Evolutionary conservation across 306 rosid genomes (phyloP), one percentile per base, ranked within the genome.

Genomic region (Inga oerstediana): DNA sequence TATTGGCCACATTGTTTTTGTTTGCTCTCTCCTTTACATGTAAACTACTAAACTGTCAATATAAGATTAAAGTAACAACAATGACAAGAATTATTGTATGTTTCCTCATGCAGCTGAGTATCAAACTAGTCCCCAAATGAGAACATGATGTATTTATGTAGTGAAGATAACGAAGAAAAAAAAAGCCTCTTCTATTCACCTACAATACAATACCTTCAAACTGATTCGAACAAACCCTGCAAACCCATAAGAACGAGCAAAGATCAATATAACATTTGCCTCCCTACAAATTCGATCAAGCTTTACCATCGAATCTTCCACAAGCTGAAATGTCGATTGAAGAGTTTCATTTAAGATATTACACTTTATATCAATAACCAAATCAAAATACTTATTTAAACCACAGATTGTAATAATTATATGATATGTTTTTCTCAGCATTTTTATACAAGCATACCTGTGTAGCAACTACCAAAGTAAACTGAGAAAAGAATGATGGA

Each of bases 171-270:
- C n/a, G 16, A 27, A 19, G 41, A 75, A 79, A 56, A 35, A 35
- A 35, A 69, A 75, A 61, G 54, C 71, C 34, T 61, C 72, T 17
- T 73, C 12, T 39, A 54, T 74, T 46, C 48, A 67, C 41, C 54
- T 24, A 46, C 9, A 71, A 71, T 12, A 77, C 22, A 59, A 82
- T 91, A 94, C 99, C 99, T 94, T 91, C 77, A 92, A 69, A 91
- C 99, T 96, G 84, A 92, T 91, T 82, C 99, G 91, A 75, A 96
- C 93, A 81, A 96, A 89, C 75, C 99, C 99, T 61, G 97, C 87
- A 75, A 96, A 96, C 77, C 99, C 99, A 83, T 96, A 96, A 74
- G 99, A 93, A 81, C 99, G 98, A 85, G 98, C 99, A 87, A 92
- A 85, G 45, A 96, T 77, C 90, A 92, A 80, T 78, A 88, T 90